These are phyloP conservation scores for Lathyrus tuberosus DNA, from an alignment of 306 rosid species.

Conservation along the genomic window DNA sequence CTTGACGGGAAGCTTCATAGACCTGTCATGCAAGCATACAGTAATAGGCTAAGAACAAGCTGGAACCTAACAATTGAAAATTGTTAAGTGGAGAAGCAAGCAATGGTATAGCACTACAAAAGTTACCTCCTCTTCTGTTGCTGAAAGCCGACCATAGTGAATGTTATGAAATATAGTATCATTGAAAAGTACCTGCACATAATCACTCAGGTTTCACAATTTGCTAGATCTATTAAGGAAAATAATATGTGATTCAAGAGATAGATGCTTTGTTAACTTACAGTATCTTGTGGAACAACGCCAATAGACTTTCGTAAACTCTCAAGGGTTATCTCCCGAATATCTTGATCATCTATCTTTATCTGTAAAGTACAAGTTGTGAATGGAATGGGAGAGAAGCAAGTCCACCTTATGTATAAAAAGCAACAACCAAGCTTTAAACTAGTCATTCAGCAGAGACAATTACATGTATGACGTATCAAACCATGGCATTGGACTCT, in stretches of 20 bases:
- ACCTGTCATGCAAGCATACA: conserved; percentile 54
- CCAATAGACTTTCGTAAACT: conserved; percentile 87
- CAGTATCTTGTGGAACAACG: conserved; percentile 98
- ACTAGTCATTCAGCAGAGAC: not conserved
- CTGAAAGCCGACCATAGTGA: conserved; percentile 86
- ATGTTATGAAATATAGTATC: conserved; percentile 93
- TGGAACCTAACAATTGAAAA: conserved; percentile 33
- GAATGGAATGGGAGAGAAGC: conserved; percentile 10
- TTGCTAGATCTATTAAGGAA: conserved; percentile 28
- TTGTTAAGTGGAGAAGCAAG: conserved; percentile 31
- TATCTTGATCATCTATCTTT: conserved; percentile 82
- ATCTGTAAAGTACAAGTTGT: conserved; percentile 54
- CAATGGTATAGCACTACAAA: conserved; percentile 24
- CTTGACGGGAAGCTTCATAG: conserved; percentile 86
- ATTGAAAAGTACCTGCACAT: conserved; percentile 87
- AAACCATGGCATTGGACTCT: conserved; percentile 17
- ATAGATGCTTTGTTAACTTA: conserved; percentile 44
- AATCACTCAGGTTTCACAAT: conserved; percentile 44
- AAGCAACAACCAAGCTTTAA: conserved; percentile 21
- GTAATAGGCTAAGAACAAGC: conserved; percentile 38
- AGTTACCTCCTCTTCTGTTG: conserved; percentile 85
- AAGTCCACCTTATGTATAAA: conserved; percentile 11
- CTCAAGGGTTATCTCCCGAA: conserved; percentile 75
- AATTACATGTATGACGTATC: conserved; percentile 2
- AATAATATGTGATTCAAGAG: conserved; percentile 21